Evolutionary conservation across 2,329 filamentous ascomycete species (phyloP), one percentile per base, ranked within the genome.

Genomic region (Aspergillus novofumigatus): DNA sequence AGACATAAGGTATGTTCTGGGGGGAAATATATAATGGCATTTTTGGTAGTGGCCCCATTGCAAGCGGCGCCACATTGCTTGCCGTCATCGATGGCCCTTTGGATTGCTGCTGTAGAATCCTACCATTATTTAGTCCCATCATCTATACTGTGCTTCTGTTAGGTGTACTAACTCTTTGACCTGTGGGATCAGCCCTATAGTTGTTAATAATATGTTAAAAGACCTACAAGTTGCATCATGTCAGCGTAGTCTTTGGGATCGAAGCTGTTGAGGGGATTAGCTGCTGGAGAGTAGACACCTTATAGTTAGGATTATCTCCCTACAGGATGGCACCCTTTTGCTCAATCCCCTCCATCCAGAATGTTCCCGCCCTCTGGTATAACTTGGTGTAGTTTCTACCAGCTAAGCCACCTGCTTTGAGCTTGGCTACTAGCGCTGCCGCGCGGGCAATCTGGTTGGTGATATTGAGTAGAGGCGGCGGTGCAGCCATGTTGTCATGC

Each of bases 1-100:
- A 41, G 53, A 59, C 35, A 66, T 53, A 11, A 63, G 44, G 50
- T 66, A 66, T 17, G 59, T 59, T 9, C 63, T 62, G 25, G 88
- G 79, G 56, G 90, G 90, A 79, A 95, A 92, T 63, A 65, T 6
- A 65, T 51, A 10, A 65, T 62, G 26, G 58, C 58, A 52, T 53
- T 54, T 35, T 65, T 63, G 20, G 56, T 58, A n/a, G 62, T 65
- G 26, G 59, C 53, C 8, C 61, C 58, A 25, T 65, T 59, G 51
- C 59, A 59, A 7, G 45, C 56, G 10, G 52, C 59, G 21, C 62
- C 62, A 49, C 60, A 65, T n/a, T 57, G 51, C 29, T 57, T 57
- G 14, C 59, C 60, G 41, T 62, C 56, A 83, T 49, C 49, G 70
- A 28, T 82, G 72, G 10, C 55, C 38, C 49, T 49, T 32, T 57